These are phyloP conservation scores for Rhynchosporium secalis DNA, from an alignment of 2,329 filamentous ascomycete genomes.

Conservation along the genomic window DNA sequence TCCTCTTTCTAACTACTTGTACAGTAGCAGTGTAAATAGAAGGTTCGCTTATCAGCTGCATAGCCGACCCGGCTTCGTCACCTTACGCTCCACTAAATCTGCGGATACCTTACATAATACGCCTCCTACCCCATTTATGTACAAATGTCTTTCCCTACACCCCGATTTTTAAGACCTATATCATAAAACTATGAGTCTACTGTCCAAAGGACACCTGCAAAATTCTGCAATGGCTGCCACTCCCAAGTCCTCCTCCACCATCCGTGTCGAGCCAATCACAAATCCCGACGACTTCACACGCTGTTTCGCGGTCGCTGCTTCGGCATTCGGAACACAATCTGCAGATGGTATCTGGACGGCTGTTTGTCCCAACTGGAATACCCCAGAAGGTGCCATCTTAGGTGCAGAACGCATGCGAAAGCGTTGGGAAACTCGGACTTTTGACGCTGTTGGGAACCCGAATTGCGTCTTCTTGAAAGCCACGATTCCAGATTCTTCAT, in stretches of 20 bases:
- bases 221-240: neutral
- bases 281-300: conserved; percentile 8
- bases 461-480: conserved; percentile 13
- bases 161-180: no score
- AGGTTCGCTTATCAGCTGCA: no score
- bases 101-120: no score
- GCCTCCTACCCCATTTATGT: no score
- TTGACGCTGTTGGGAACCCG: neutral
- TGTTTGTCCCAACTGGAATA: conserved; percentile 10
- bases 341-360: conserved; percentile 14
- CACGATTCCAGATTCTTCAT: neutral
- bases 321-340: conserved; percentile 11
- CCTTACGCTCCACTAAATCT: no score
- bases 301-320: conserved; percentile 9
- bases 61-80: no score
- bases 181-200: no score
- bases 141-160: no score
- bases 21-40: no score
- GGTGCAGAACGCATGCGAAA: conserved; percentile 4
- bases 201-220: neutral
- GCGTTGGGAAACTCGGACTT: neutral
- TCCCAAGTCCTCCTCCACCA: neutral
- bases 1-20: no score
- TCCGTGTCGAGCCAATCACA: conserved; percentile 9
- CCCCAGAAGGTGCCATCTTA: neutral